Evolutionary conservation across 2,329 filamentous ascomycete species (phyloP), one percentile per base, ranked within the genome.

Genomic region (Phyllachora maydis): DNA sequence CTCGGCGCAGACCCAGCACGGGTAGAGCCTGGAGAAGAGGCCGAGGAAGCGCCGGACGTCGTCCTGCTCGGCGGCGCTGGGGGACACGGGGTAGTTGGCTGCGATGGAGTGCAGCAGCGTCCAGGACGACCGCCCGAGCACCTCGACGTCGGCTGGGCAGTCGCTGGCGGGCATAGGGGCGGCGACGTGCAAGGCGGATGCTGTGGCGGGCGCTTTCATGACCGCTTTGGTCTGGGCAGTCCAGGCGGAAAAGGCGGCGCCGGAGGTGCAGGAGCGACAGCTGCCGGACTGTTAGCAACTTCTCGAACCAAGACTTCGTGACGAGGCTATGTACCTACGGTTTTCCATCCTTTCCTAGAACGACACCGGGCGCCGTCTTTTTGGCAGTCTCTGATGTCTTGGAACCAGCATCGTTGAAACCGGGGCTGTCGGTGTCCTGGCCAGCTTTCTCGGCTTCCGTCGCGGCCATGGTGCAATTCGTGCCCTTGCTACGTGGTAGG

Each of bases 1-100:
- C 30, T 85, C 75, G 16, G 83, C 88, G 47, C 88, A 98, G 3
- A 76, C 65, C 81, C 83, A 92, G 55, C 88, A 98, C 4, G 88
- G 88, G 42, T 98, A 98, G 11, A 95, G 50, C 35, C 74, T 75
- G 14, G 77, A 71, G 45, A 98, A 91, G 3, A 82, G 57, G 13
- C 56, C 52, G 36, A 98, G 59, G 50, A 98, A 95, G 24, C 65
- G 59, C 26, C 59, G 57, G 35, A 90, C 73, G 36, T 93, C 75
- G 15, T 54, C 52, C 43, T 93, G 81, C 36, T 92, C 66, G 7
- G 55, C 46, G 1, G 55, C 45, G 0, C 71, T 65, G 0, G 88
- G 81, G 6, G 43, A 48, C 6, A 61, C 55, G 1, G 88, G 88
- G 45, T 95, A 98, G 9, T 67, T 67, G 1, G 83, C 88, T 9